Base-by-base conservation (phyloP, 805 yeast genomes). In the Suhomyces xylopsoci region DNA sequence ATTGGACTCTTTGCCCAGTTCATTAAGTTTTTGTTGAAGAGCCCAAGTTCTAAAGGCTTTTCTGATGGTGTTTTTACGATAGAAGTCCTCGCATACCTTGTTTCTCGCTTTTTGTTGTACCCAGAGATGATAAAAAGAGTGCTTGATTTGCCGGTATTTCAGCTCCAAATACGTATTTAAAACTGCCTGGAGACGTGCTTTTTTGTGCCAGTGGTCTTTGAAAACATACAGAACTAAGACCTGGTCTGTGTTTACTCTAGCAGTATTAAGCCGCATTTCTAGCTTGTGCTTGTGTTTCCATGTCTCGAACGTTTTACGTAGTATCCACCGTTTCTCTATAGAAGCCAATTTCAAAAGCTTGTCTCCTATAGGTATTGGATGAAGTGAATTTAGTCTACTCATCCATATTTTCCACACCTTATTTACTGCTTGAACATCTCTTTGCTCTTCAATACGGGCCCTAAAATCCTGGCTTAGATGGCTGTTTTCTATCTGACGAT, bases 41-140 rank as follows among this genome's bases (percentile, higher is more conserved):
- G 55, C 58, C 68, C 68, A 67, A 20, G 52, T 15, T 12, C 41
- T 46, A 26, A 62, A 56, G 3, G 24, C 15, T 8, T 47, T 40
- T 10, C 24, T 12, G 2, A 30, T 12, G 14, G 34, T 22, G 22
- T 45, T 28, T 30, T 32, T 24, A 9, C 49, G 41, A 15, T 43
- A 42, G 26, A 40, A 15, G n/a, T 15, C 24, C 32, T 47, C 50
- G 7, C 70, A 68, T 7, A 46, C 19, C 20, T 38, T 38, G 17
- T 41, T 46, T 17, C 51, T 48, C 9, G 47, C 44, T n/a, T 52
- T 26, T 14, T 42, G 44, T 22, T 50, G 51, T 22, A 47, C 50
- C 68, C 67, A 63, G 17, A 48, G 42, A 1, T 26, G 17, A 17
- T 61, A 55, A 3, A 50, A 15, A 7, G 36, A 41, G 24, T 19